Evolutionary conservation across 1,139 yeast species (phyloP), one percentile per base, ranked within the genome.

Genomic region (Suhomyces anneliseae): DNA sequence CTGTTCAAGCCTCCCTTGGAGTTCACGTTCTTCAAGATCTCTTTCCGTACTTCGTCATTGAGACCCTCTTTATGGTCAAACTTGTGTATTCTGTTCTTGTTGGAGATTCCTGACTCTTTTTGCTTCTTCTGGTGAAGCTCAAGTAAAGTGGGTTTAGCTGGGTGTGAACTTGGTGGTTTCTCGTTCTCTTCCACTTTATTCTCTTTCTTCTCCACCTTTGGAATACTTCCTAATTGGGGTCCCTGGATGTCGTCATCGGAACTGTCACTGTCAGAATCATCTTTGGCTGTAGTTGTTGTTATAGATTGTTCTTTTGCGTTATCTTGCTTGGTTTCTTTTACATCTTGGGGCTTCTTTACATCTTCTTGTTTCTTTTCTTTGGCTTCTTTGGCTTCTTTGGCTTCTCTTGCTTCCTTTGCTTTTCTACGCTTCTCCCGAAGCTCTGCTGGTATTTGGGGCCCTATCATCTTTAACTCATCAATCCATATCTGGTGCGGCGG

Each of bases 1-100:
- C 48, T 43, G 19, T 46, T 36, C 27, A 54, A 40, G 2, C 56
- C 59, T 12, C 56, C 58, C 29, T 48, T 47, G 29, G 49, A 41
- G 19, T 50, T 45, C 12, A 55, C 40, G 19, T 53, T 55, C 41
- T 49, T 41, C 37, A 55, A 35, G 26, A 55, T 44, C 47, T 56
- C 59, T 37, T 51, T 50, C 42, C 52, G 51, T 9, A 54, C 51
- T 38, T 56, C 58, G 14, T 50, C 54, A 42, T 49, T 48, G 11
- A 56, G 44, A n/a, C 44, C 49, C 31, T 49, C 47, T 8, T 50
- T 48, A 35, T 45, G 50, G 38, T 54, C 58, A 38, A 46, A 56
- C 36, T 52, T 51, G 33, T 45, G 51, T 6, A 47, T 42, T 24
- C 47, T 47, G 33, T 48, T 44, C 36, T 47, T 45, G n/a, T 14